A percentile compares a stretch with the other conserved stretches of the same genome.
Conservation (phyloP, 2,329 filamentous ascomycete species). For the Lachnellula cervina region DNA sequence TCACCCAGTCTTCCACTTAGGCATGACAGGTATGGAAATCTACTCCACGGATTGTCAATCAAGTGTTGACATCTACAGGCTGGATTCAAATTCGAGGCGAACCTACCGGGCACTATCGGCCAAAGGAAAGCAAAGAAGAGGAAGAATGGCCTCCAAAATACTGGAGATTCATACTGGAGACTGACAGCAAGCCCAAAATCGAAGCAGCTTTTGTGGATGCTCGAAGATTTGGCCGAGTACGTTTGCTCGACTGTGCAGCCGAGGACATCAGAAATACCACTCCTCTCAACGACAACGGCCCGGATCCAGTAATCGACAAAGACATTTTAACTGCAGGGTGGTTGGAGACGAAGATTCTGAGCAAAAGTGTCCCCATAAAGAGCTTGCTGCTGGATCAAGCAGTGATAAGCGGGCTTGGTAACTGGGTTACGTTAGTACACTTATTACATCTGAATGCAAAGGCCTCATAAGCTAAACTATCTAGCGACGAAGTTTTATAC, state of each 20-base stretch:
- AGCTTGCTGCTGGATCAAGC: conserved; percentile 82
- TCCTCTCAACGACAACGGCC: conserved; percentile 86
- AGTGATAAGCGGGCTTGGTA: conserved; percentile 87
- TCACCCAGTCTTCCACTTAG: conserved; percentile 85
- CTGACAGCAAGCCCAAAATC: conserved; percentile 47
- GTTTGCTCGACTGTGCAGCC: conserved; percentile 75
- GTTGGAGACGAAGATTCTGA: conserved; percentile 63
- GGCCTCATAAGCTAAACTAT: background rate
- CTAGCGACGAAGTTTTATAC: conserved; percentile 80
- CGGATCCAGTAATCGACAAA: conserved; percentile 82
- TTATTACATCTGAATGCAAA: background rate
- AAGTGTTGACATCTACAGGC: conserved; percentile 34
- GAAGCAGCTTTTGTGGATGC: conserved; percentile 79
- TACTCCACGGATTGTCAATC: background rate
- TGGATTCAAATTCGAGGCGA: conserved; percentile 87
- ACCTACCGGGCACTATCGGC: conserved; percentile 75
- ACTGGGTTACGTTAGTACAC: conserved; percentile 73
- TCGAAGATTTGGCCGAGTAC: conserved; percentile 71
- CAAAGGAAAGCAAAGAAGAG: conserved; percentile 46
- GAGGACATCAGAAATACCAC: conserved; percentile 69
- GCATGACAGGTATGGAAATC: conserved; percentile 54
- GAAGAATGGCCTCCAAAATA: conserved; percentile 82
- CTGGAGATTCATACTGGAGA: conserved; percentile 78
- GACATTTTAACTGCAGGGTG: conserved; percentile 73
- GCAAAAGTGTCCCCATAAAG: conserved; percentile 82